Evolutionary conservation across 257 asterid species (phyloP), one percentile per base, ranked within the genome.

Genomic region (Fraxinus quadrangulata): DNA sequence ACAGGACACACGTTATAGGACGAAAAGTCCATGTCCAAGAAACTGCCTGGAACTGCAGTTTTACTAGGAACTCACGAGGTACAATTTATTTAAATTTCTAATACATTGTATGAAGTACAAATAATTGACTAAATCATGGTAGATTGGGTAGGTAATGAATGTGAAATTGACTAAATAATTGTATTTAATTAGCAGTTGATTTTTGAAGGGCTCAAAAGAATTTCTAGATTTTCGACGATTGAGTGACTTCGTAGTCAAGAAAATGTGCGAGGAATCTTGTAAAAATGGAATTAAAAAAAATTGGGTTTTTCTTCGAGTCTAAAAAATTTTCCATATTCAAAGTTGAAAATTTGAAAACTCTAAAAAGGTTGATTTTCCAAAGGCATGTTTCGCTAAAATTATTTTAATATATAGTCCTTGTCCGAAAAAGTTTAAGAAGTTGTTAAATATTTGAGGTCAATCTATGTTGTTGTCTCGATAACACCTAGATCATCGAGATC

Each of bases 21-120:
- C 71, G 51, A 79, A 37, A 82, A 74, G 81, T 71, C 79, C 37
- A 79, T 47, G 54, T 36, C 67, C 42, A n/a, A 39, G 84, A 80
- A 80, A 67, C 72, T 84, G 78, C 86, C 77, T 76, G 77, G 82
- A 82, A 84, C 77, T 82, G n/a, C 67, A 77, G 69, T 51, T 61
- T 24, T 78, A 42, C 1, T 63, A 49, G 11, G 77, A 78, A 42
- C 17, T 28, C 3, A 71, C 11, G 37, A 33, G 31, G 26, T 61
- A 40, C 45, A 63, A 14, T 28, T 56, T 37, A 1, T 21, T 7
- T 16, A 56, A 56, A 19, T 23, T 34, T 19, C 61, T 5, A 59
- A 56, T 59, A 56, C 47, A 71, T 24, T 71, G 72, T 72, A 77
- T 69, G 12, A 17, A 61, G 70, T 59, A 69, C 51, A 61, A 71